phyloP scores from a whole-genome alignment of 2,329 filamentous ascomycete genomes.

The Talaromyces sp. region DNA sequence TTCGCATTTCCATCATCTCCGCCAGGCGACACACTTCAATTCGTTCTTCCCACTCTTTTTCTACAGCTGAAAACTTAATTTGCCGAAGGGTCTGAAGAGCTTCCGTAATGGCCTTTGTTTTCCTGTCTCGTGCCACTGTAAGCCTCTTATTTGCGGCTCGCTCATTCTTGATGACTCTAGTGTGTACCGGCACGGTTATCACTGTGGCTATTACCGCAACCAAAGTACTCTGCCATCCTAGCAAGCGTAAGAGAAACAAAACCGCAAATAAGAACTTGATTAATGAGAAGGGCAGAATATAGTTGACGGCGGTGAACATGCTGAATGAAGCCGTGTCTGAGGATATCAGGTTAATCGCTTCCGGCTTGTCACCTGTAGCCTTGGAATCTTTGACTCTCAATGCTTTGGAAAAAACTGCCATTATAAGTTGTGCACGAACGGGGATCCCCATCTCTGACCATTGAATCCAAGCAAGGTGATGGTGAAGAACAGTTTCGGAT shows the following conservation, averaged over 20 bases:
- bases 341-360: constrained; percentile 6
- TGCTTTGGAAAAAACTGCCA: constrained; percentile 1
- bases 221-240: constrained; percentile 67
- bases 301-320: constrained; percentile 9
- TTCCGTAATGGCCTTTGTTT: constrained; percentile 72
- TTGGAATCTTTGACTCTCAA: background rate
- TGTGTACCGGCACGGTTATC: constrained; percentile 54
- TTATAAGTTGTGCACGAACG: constrained; percentile 6
- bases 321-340: constrained; percentile 2
- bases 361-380: background rate
- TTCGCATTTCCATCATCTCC: background rate
- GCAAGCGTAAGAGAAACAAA: constrained; percentile 44
- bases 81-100: constrained; percentile 75
- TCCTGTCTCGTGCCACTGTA: constrained; percentile 73
- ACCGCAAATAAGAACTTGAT: background rate
- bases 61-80: constrained; percentile 78
- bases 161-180: background rate
- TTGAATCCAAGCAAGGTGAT: background rate
- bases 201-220: constrained; percentile 63
- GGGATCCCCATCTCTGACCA: constrained; percentile 10
- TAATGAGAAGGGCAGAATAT: background rate
- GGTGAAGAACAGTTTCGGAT: background rate
- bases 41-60: constrained; percentile 71
- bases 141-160: constrained; percentile 58
- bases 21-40: constrained; percentile 60